Conservation (phyloP, 2,329 filamentous ascomycete species). For the Aspergillus pseudotamarii region DNA sequence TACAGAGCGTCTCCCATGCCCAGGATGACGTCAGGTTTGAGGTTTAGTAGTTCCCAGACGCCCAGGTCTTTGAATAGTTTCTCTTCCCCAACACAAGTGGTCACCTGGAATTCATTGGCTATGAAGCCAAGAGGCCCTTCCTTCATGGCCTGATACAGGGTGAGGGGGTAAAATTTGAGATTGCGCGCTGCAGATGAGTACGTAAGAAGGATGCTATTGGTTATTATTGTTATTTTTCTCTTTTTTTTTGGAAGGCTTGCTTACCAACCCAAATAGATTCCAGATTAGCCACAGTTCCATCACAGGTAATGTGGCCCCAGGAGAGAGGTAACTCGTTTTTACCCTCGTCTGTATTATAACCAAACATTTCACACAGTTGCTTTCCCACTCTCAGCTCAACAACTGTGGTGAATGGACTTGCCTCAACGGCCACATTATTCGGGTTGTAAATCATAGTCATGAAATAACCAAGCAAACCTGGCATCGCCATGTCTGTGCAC, state of each 20-base stretch:
- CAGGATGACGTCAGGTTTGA: slow-evolving; percentile 43
- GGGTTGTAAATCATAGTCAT: slow-evolving; percentile 56
- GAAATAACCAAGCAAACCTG: slow-evolving; percentile 50
- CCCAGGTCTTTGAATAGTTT: slow-evolving; percentile 43
- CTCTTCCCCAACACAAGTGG: slow-evolving; percentile 31
- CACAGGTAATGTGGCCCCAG: slow-evolving; percentile 53
- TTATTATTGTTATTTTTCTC: no score
- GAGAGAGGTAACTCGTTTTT: slow-evolving; percentile 21
- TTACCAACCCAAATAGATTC: slow-evolving; percentile 49
- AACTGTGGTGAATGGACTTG: slow-evolving; percentile 49
- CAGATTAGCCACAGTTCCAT: slow-evolving; percentile 52
- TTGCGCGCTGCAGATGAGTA: slow-evolving; percentile 41
- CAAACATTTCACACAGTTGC: slow-evolving; percentile 51
- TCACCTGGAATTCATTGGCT: slow-evolving; percentile 31
- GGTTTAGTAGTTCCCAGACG: slow-evolving; percentile 52
- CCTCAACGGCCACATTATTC: slow-evolving; percentile 53
- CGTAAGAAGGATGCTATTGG: background rate
- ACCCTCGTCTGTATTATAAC: slow-evolving; percentile 41
- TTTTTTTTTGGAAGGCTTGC: background rate
- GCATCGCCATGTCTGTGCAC: slow-evolving; percentile 48
- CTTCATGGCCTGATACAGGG: slow-evolving; percentile 37
- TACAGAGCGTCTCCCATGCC: slow-evolving; percentile 38
- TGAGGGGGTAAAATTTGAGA: slow-evolving; percentile 52
- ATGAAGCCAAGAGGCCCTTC: slow-evolving; percentile 34
- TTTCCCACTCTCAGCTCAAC: slow-evolving; percentile 50